Base-by-base conservation (phyloP, 2,329 filamentous ascomycete genomes). In the Monosporascus cannonballus region DNA sequence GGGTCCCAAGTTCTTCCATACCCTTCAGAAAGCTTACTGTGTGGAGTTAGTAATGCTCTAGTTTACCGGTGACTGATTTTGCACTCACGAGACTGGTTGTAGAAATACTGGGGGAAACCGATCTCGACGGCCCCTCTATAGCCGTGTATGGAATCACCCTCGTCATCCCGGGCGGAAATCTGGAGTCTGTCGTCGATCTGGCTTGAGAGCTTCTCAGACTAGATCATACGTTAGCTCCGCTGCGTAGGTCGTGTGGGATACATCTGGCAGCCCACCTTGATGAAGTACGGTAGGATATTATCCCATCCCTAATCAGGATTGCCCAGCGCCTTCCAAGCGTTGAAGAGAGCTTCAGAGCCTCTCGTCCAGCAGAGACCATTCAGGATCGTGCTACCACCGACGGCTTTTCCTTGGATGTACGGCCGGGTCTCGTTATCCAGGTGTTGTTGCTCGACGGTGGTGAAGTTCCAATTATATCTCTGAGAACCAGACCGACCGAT, bases 231-330 rank as follows among this genome's bases (percentile, higher is more conserved):
- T 55, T 6, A 56, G 49, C 36, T 37, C 17, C 25, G 9, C 46
- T 9, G 11, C 30, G 30, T 14, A 34, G 4, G 30, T 14, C 11
- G 30, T 2, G 30, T 5, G 30, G 4, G 30, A 34, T 34, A 34
- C 11, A 34, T 14, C 9, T 34, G n/a, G 38, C 55, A 41, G 20
- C 54, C 49, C 34, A 73, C 74, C 66, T 79, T 79, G 27, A 68
- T 67, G 57, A 80, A 76, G 56, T 80, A 80, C 0, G 73, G 76
- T 1, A 76, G 61, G 11, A 82, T 61, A 22, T 65, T 66, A 1
- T 71, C 56, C 70, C 72, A 76, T 18, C 70, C 68, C 74, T 73
- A 76, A 2, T 67, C 70, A 0, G 65, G 61, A 46, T 73, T 73
- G 0, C 72, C 73, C 4, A 76, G 61, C 3, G 65, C 64, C 51